Percentiles rank a stretch among this genome's conserved stretches.
Conservation (phyloP, 2,329 filamentous ascomycete genomes). For the Fusarium dimerum region DNA sequence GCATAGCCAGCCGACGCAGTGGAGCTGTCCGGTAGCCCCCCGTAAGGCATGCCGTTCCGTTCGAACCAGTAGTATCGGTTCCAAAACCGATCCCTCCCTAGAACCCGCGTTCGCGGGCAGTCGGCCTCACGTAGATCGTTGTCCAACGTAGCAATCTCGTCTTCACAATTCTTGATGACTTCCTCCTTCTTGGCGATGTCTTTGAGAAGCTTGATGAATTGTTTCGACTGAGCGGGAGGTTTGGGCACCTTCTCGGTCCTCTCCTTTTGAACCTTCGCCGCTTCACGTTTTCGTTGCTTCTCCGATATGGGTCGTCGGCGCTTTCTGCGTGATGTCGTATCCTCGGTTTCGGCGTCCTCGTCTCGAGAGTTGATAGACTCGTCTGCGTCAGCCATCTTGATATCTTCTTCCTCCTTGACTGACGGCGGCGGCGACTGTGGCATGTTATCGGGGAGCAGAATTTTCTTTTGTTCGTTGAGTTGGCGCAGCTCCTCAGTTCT, state of each 20-base stretch:
- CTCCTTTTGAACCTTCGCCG: constrained; percentile 66
- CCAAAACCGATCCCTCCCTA: constrained; percentile 96
- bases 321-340: constrained; percentile 53
- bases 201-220: constrained; percentile 83
- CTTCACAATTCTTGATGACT: constrained; percentile 77
- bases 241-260: constrained; percentile 66
- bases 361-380: constrained; percentile 58
- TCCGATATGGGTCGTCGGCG: constrained; percentile 60
- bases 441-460: constrained; percentile 71
- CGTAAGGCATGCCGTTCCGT: constrained; percentile 96
- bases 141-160: constrained; percentile 81
- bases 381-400: constrained; percentile 64
- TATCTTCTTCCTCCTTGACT: constrained; percentile 54
- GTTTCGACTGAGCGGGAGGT: constrained; percentile 76
- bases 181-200: constrained; percentile 88
- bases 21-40: constrained; percentile 82
- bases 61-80: constrained; percentile 99
- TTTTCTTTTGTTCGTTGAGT: constrained; percentile 73
- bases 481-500: constrained; percentile 71
- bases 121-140: constrained; percentile 93
- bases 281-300: constrained; percentile 75
- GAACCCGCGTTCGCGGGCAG: constrained; percentile 82
- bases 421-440: constrained; percentile 59
- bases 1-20: constrained; percentile 86
- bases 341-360: constrained; percentile 70